Percentiles rank a stretch among this genome's conserved stretches.
These are phyloP conservation scores for Periglandula ipomoeae DNA, from an alignment of 2,329 filamentous ascomycete species.

Conservation along the genomic window DNA sequence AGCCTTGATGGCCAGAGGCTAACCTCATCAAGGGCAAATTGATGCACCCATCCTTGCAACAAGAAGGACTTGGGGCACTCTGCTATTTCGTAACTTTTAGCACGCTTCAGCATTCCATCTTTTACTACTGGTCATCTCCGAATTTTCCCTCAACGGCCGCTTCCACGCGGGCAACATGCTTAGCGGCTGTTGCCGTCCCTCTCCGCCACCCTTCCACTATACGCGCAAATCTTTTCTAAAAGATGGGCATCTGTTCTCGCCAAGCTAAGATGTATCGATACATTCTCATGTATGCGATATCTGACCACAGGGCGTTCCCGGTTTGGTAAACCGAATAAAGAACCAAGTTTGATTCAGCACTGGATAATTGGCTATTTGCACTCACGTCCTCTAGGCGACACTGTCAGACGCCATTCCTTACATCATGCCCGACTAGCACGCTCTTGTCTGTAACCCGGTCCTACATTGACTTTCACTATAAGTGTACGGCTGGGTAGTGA, in stretches of 20 bases:
- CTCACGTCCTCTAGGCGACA: no score
- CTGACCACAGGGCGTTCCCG: background rate
- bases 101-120: background rate
- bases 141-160: background rate
- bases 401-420: background rate
- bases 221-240: background rate
- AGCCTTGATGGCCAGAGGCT: background rate
- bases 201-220: background rate
- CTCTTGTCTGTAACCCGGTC: background rate
- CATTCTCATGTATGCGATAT: background rate
- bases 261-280: background rate
- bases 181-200: background rate
- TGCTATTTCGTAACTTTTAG: background rate
- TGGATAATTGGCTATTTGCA: no score
- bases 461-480: no score
- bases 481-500: no score
- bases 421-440: background rate
- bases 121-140: background rate
- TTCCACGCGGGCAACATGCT: background rate
- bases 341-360: no score
- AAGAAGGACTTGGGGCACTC: no score
- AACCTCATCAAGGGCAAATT: background rate
- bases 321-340: background rate
- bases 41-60: background rate
- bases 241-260: background rate